A percentile compares a stretch with the other conserved stretches of the same genome.
phyloP scores from a whole-genome alignment of 306 rosid genomes.

The Hylodesmum podocarpum region DNA sequence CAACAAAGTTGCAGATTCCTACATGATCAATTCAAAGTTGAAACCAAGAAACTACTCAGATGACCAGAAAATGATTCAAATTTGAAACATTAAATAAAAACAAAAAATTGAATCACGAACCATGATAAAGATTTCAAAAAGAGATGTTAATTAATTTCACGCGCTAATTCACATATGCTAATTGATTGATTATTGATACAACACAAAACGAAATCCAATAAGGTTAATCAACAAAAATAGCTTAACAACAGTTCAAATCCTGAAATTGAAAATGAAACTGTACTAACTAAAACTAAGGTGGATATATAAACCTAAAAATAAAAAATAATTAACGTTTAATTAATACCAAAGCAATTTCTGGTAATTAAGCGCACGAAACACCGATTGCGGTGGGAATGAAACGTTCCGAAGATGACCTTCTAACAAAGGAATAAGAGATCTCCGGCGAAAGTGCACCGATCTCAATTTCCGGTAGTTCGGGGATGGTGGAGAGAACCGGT shows the following conservation, averaged over 20 bases:
- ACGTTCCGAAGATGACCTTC: conserved; percentile 59
- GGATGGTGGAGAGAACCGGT: conserved; percentile 62
- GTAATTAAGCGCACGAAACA: conserved; percentile 45
- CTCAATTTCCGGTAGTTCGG: conserved; percentile 66
- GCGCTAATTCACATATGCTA: neutral
- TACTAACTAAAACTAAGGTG: neutral
- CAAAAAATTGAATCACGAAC: neutral
- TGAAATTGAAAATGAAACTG: neutral
- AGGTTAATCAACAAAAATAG: neutral
- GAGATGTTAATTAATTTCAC: neutral
- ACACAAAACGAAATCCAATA: neutral
- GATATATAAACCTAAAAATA: neutral
- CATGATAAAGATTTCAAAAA: neutral
- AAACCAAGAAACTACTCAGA: too few relatives aligned
- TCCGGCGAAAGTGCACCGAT: conserved; percentile 54
- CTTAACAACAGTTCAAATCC: neutral
- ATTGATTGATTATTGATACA: neutral
- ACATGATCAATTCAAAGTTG: neutral
- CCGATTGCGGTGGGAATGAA: conserved; percentile 45
- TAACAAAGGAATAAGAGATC: conserved; percentile 49
- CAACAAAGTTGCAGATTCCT: neutral
- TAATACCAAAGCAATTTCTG: neutral
- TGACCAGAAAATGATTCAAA: too few relatives aligned
- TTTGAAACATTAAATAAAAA: neutral
- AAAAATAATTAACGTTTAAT: neutral